Percentiles rank a stretch among this genome's conserved stretches.
Evolutionary conservation across 306 rosid genomes (phyloP).

Genomic region (Prunus mongolica): DNA sequence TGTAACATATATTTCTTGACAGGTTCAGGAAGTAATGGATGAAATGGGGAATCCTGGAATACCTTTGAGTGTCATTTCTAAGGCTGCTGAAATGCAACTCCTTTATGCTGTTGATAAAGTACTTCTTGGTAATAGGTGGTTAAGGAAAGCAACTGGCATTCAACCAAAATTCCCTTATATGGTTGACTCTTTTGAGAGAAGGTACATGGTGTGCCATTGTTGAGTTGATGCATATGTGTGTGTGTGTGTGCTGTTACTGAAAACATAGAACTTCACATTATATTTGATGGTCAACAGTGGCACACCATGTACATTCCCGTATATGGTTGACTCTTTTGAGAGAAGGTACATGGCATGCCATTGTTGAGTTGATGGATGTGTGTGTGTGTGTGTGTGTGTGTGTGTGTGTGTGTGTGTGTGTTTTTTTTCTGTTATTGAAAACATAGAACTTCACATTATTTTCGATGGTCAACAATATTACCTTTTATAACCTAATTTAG

Average conservation of each 20-base stretch:
- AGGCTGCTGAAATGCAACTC: slow-evolving; percentile 91
- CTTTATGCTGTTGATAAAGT: slow-evolving; percentile 76
- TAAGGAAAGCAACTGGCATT: slow-evolving; percentile 89
- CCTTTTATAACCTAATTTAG: background rate
- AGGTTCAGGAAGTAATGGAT: slow-evolving; percentile 95
- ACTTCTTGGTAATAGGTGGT: slow-evolving; percentile 91
- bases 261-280: background rate
- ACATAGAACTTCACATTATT: background rate
- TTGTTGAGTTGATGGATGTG: background rate
- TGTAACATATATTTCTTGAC: slow-evolving; percentile 14
- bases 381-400: background rate
- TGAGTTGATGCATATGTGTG: background rate
- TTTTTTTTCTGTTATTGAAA: background rate
- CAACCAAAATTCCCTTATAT: slow-evolving; percentile 92
- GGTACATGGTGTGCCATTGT: slow-evolving; percentile 39
- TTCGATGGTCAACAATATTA: background rate
- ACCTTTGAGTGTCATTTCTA: slow-evolving; percentile 86
- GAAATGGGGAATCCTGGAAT: slow-evolving; percentile 89
- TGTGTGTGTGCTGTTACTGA: background rate
- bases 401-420: background rate
- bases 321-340: slow-evolving; percentile 90
- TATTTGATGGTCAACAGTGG: background rate
- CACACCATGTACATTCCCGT: too few relatives aligned
- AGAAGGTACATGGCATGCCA: slow-evolving; percentile 55
- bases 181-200: slow-evolving; percentile 96